Percentiles rank a stretch among this genome's conserved stretches.
These are phyloP conservation scores for Dendrocalamus latiflorus DNA, from an alignment of 202 grass and related monocot genomes.

Conservation along the genomic window DNA sequence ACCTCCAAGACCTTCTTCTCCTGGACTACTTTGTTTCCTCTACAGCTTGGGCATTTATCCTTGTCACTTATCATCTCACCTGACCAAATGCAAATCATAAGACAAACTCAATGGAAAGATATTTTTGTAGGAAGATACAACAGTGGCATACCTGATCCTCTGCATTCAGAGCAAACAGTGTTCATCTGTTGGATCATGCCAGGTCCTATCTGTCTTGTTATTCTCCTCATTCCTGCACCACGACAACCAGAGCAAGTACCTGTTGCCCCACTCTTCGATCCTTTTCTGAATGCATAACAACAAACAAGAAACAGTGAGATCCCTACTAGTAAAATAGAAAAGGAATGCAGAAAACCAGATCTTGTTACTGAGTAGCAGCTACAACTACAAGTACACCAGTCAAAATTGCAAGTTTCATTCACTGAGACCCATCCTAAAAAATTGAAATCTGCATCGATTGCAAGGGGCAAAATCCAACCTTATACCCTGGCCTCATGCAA, in stretches of 20 bases:
- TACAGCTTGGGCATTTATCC: conserved; percentile 76
- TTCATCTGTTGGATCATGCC: conserved; percentile 98
- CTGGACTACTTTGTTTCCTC: conserved; percentile 60
- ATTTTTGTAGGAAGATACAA: conserved; percentile 15
- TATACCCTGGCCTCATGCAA: neutral
- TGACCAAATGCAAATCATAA: conserved; percentile 34
- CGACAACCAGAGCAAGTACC: conserved; percentile 72
- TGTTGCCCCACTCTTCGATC: conserved; percentile 75
- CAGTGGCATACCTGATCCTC: conserved; percentile 54
- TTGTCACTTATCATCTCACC: conserved; percentile 88
- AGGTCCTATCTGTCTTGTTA: conserved; percentile 82
- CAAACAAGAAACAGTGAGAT: conserved; percentile 11
- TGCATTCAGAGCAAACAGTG: conserved; percentile 90
- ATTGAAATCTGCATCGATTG: neutral
- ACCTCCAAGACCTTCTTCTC: conserved; percentile 94
- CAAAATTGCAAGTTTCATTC: neutral
- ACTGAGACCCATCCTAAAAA: neutral
- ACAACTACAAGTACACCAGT: neutral
- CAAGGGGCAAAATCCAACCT: neutral
- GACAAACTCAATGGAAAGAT: conserved; percentile 2
- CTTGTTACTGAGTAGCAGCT: neutral
- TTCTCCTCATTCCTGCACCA: conserved; percentile 65
- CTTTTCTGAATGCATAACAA: conserved; percentile 60
- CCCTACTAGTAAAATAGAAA: neutral
- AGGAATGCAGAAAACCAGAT: neutral